Conservation (phyloP, 768 basidiomycete species). For the Suillus plorans region DNA sequence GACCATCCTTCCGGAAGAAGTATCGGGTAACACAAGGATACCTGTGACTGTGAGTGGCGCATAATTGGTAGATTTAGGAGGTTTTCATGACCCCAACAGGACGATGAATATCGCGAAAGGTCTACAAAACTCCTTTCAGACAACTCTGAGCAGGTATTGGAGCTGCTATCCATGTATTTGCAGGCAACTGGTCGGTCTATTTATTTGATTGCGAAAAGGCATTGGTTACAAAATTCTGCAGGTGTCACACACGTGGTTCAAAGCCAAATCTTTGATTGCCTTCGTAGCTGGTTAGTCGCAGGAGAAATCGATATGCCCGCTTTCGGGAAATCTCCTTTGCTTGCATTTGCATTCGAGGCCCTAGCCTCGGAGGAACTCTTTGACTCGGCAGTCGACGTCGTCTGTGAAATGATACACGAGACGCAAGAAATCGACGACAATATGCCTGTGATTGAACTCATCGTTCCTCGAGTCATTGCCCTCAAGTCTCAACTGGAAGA, state of each 20-base stretch:
- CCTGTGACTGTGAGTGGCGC: constrained; percentile 75
- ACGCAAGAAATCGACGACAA: constrained; percentile 97
- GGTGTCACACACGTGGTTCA: constrained; percentile 83
- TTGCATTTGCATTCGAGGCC: constrained; percentile 81
- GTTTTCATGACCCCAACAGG: constrained; percentile 41
- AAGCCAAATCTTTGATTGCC: constrained; percentile 76
- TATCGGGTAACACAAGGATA: constrained; percentile 79
- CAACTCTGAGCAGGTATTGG: constrained; percentile 71
- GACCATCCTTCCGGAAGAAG: constrained; percentile 88
- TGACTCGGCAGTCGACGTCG: constrained; percentile 86
- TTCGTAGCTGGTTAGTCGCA: constrained; percentile 84
- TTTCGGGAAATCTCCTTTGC: constrained; percentile 76
- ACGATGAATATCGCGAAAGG: constrained; percentile 71
- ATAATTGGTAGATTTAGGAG: not conserved
- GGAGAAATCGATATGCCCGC: constrained; percentile 73
- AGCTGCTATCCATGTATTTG: constrained; percentile 83
- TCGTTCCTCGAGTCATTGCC: constrained; percentile 83
- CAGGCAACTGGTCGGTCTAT: constrained; percentile 72
- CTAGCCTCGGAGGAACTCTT: constrained; percentile 85
- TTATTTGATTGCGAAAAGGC: not conserved
- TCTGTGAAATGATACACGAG: constrained; percentile 96
- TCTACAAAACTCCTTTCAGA: constrained; percentile 59
- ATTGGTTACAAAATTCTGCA: constrained; percentile 30
- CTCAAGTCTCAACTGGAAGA: constrained; percentile 62
- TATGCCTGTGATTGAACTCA: constrained; percentile 81